These are phyloP conservation scores for Lentinus tigrinus DNA, from an alignment of 768 basidiomycete species.

Conservation along the genomic window DNA sequence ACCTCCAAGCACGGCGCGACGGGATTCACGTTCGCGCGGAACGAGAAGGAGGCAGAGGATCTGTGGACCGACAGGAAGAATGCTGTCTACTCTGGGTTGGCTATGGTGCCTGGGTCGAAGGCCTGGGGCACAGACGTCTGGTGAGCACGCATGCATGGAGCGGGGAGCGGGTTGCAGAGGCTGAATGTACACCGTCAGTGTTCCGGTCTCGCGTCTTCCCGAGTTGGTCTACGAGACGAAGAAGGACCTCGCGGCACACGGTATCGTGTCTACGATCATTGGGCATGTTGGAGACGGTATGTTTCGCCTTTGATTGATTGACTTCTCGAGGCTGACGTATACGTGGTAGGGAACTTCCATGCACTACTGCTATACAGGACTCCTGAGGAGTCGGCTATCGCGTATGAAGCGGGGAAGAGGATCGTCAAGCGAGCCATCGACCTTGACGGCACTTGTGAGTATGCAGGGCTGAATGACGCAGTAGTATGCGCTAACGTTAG, in stretches of 20 bases:
- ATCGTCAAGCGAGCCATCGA: constrained; percentile 69
- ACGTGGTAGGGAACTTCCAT: constrained; percentile 41
- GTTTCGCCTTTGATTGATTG: neutral
- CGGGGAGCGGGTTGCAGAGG: neutral
- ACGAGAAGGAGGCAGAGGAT: constrained; percentile 61
- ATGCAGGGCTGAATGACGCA: neutral
- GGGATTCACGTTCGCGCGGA: constrained; percentile 63
- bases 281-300: constrained; percentile 77
- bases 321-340: neutral
- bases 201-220: constrained; percentile 65
- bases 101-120: constrained; percentile 53
- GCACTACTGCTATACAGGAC: constrained; percentile 35
- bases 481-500: too few species aligned
- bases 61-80: constrained; percentile 80
- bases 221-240: constrained; percentile 68
- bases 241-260: constrained; percentile 57
- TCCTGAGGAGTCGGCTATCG: constrained; percentile 34
- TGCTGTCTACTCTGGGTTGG: constrained; percentile 56
- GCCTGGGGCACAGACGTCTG: constrained; percentile 80
- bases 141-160: constrained; percentile 31
- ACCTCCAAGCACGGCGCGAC: constrained; percentile 65
- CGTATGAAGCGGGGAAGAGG: constrained; percentile 43
- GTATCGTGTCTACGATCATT: constrained; percentile 61
- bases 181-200: constrained; percentile 31
- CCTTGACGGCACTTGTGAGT: constrained; percentile 66